A percentile compares a stretch with the other conserved stretches of the same genome.
Evolutionary conservation across 352 stramenopile species (phyloP).

Genomic region (Aphanomyces euteiches): DNA sequence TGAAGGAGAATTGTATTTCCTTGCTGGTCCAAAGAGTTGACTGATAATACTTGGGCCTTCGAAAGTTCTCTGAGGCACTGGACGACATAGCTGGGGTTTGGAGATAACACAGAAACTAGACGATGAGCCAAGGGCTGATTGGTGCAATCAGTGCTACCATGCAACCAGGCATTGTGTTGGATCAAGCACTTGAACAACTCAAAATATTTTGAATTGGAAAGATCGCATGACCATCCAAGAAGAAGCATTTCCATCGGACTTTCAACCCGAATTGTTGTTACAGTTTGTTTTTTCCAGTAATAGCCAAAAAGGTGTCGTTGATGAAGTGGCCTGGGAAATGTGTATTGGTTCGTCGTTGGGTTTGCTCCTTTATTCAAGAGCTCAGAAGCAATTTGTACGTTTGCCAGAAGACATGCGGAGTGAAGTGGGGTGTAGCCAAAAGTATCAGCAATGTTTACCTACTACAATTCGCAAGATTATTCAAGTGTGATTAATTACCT

Average conservation of each 20-base stretch:
- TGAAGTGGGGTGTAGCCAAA: slow-evolving; percentile 24
- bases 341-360: not conserved
- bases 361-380: slow-evolving; percentile 17
- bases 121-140: slow-evolving; percentile 4
- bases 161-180: not conserved
- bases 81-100: slow-evolving; percentile 10
- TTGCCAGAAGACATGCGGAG: slow-evolving; percentile 21
- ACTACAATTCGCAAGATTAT: not conserved
- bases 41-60: not conserved
- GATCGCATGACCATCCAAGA: slow-evolving; percentile 5
- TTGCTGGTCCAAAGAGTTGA: not conserved
- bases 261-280: not conserved
- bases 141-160: not conserved
- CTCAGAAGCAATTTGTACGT: not conserved
- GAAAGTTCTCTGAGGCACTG: slow-evolving; percentile 10
- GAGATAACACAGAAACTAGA: not conserved
- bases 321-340: not conserved
- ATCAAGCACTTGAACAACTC: slow-evolving; percentile 4
- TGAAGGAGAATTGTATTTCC: slow-evolving; percentile 24
- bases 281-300: slow-evolving; percentile 5
- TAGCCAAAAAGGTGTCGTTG: slow-evolving; percentile 1
- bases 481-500: not conserved
- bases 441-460: slow-evolving; percentile 5
- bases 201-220: slow-evolving; percentile 2
- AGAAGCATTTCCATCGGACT: slow-evolving; percentile 6